phyloP scores from a whole-genome alignment of 1,284 basidiomycete species.

The Sutorius eximius region DNA sequence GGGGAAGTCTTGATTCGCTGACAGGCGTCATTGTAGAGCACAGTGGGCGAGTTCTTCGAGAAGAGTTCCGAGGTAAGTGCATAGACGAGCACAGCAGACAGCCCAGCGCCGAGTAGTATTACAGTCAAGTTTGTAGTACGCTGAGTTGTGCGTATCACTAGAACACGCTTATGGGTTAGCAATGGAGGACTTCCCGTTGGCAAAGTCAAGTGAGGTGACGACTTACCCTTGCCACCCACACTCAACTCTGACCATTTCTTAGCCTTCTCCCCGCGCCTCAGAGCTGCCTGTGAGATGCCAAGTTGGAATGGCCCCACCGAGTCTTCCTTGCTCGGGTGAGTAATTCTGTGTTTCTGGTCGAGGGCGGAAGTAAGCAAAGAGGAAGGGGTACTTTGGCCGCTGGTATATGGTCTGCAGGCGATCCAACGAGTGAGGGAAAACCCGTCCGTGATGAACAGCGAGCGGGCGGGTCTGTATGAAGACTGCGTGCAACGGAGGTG shows the following conservation, averaged over 20 bases:
- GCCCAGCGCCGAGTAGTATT: constrained; percentile 79
- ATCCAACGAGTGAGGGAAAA: not conserved
- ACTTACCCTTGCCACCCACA: constrained; percentile 78
- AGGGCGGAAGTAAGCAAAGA: constrained; percentile 69
- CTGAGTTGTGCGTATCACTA: constrained; percentile 50
- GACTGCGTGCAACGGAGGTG: constrained; percentile 1
- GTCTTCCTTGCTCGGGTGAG: constrained; percentile 45
- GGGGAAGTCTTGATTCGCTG: constrained; percentile 77
- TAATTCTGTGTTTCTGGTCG: constrained; percentile 52
- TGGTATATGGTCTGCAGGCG: constrained; percentile 44
- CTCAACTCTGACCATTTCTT: constrained; percentile 85
- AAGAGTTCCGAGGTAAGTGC: constrained; percentile 88
- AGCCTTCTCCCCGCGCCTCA: constrained; percentile 53
- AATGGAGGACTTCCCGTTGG: not conserved
- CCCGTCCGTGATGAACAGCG: not conserved
- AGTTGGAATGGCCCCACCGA: constrained; percentile 82
- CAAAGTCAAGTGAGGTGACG: not conserved
- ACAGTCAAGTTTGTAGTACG: constrained; percentile 82
- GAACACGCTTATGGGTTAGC: not conserved
- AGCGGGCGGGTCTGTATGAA: not conserved
- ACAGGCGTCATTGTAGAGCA: constrained; percentile 85
- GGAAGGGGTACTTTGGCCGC: constrained; percentile 48
- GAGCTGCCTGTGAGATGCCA: constrained; percentile 61
- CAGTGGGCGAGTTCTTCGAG: constrained; percentile 90
- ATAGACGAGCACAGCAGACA: constrained; percentile 81